Evolutionary conservation across 139 green algal genomes (phyloP), one percentile per base, ranked within the genome.

Genomic region (Dunaliella sp.): DNA sequence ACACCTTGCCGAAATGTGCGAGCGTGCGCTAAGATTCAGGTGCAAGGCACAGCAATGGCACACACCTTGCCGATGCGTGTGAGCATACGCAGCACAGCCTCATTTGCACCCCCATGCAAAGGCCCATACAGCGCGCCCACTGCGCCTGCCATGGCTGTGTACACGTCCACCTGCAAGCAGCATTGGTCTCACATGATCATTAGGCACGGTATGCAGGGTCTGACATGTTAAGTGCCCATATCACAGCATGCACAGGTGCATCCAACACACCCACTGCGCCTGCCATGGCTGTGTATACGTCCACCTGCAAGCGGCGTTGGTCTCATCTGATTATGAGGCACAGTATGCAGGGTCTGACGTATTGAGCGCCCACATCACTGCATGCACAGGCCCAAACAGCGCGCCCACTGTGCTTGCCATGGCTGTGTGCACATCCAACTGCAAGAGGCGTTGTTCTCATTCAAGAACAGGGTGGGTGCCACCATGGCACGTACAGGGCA

Each of bases 51-150:
- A 1, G 35, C 78, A 33, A 37, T 28, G 2, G 30, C 92, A 32
- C 96, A 89, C 77, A 94, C 92, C 77, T 76, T 93, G 77, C 97
- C 97, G 81, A 99, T 99, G 81, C 96, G 93, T 81, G 96, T 93
- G 65, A 98, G 92, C 98, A 99, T 99, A 88, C 95, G 93, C 89
- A 99, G 92, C 86, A 99, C 97, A 2, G 97, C 97, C 80, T 77
- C 38, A n/a, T 99, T 99, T 38, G 97, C 97, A 25, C 97, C 97
- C 28, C 97, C 97, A 88, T 99, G 97, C 89, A 99, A 93, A 0
- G 97, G 97, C 0, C 97, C 97, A 86, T 99, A 99, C 84, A 99
- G 91, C 32, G 97, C 97, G n/a, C 97, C 97, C 81, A 99, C 93
- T 1, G 96, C 97, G 72, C 94, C 94, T 38, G 94, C 92, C 36